Percentiles rank a stretch among this genome's conserved stretches.
These are phyloP conservation scores for Quercus tomentella DNA, from an alignment of 331 rosid species.

Conservation along the genomic window DNA sequence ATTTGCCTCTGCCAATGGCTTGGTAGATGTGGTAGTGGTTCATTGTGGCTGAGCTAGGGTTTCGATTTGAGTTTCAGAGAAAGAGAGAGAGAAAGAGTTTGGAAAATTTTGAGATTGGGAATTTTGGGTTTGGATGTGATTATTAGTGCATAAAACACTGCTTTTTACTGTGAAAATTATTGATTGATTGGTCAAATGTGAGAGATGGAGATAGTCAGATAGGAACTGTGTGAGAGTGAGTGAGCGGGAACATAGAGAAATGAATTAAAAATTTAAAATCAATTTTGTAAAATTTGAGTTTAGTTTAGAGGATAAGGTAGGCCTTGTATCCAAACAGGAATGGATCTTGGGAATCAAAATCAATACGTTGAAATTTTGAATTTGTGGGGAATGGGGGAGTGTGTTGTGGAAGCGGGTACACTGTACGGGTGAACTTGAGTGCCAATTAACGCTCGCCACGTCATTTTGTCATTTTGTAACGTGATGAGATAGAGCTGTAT, in stretches of 20 bases:
- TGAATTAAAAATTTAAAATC: background rate
- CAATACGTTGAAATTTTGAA: background rate
- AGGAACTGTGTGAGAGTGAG: slow-evolving; percentile 9
- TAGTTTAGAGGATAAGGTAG: background rate
- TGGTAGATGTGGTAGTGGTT: slow-evolving; percentile 72
- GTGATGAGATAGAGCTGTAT: too few species aligned
- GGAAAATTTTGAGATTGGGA: background rate
- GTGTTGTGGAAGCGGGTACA: too few species aligned
- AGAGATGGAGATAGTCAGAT: background rate
- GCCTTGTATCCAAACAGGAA: background rate
- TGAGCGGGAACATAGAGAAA: slow-evolving; percentile 30
- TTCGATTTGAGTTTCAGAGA: slow-evolving; percentile 22
- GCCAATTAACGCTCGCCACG: too few species aligned
- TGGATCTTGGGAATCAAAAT: background rate
- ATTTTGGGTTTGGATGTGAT: background rate
- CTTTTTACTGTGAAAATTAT: background rate
- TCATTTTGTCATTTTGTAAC: too few species aligned
- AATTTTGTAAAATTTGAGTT: background rate
- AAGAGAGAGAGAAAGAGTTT: background rate
- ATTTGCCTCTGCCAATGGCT: slow-evolving; percentile 82
- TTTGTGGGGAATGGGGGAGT: too few species aligned
- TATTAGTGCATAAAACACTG: background rate
- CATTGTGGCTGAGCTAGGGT: slow-evolving; percentile 41
- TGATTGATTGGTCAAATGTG: background rate
- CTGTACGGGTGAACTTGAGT: too few species aligned